These are phyloP conservation scores for Sapria himalayana DNA, from an alignment of 345 rosid species.

Conservation along the genomic window DNA sequence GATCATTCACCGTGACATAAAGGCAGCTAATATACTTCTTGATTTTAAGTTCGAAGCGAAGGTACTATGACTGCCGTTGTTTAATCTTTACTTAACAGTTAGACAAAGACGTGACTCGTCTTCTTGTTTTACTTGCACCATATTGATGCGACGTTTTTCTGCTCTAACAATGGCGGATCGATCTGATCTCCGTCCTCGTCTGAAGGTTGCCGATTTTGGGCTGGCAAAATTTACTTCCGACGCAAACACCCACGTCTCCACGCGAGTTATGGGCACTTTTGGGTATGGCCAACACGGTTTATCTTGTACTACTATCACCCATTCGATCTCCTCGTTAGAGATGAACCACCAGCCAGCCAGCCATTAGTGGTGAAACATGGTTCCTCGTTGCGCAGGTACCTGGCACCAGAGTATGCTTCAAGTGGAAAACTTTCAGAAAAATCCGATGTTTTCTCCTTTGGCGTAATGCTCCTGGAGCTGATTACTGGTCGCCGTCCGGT, in stretches of 20 bases:
- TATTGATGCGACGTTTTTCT: too few species aligned
- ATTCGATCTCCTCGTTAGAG: neutral
- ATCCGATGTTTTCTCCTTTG: slow-evolving; percentile 82
- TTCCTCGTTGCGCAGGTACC: too few species aligned
- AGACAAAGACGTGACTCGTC: too few species aligned
- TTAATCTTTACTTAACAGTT: too few species aligned
- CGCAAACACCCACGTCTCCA: slow-evolving; percentile 71
- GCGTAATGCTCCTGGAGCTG: slow-evolving; percentile 80
- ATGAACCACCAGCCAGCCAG: too few species aligned
- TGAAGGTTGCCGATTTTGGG: slow-evolving; percentile 99
- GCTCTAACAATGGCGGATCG: neutral
- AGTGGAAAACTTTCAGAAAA: slow-evolving; percentile 77
- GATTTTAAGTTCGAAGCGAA: slow-evolving; percentile 76
- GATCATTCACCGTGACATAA: slow-evolving; percentile 89
- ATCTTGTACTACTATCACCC: neutral
- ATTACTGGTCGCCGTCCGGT: slow-evolving; percentile 73
- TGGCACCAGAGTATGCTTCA: slow-evolving; percentile 94
- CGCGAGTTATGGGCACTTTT: slow-evolving; percentile 94
- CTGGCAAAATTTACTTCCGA: slow-evolving; percentile 71
- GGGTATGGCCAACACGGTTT: slow-evolving; percentile 29
- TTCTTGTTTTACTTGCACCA: too few species aligned
- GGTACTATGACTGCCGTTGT: slow-evolving; percentile 19
- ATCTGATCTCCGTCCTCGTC: slow-evolving; percentile 6
- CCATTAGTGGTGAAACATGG: too few species aligned
- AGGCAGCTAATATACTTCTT: slow-evolving; percentile 65